Evolutionary conservation across 768 basidiomycete genomes (phyloP), one percentile per base, ranked within the genome.

Genomic region (Rhodosporidiobolus odoratus): DNA sequence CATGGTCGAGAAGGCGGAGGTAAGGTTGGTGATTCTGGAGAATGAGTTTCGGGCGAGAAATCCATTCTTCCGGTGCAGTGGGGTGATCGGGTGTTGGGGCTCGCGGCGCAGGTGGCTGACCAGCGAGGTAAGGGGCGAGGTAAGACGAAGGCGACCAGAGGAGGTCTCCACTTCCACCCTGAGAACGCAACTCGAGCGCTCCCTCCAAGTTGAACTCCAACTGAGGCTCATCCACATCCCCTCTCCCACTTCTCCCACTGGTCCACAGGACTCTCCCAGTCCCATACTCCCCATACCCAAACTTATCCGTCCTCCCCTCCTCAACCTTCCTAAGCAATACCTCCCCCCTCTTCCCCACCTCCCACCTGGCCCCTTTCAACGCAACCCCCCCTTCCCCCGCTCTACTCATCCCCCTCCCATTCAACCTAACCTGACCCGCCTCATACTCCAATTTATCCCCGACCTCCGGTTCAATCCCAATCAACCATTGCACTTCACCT

Each of bases 391-490:
- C 70, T 35, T 75, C 65, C 21, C 73, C 69, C 12, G 65, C 54
- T 12, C 65, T 45, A 16, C 61, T 60, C 35, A 58, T 21, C 5
- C 72, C 64, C 23, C 37, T 35, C 60, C 48, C 41, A 21, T 68
- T 53, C n/a, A 74, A 27, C 21, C 25, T 23, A 23, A 74, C 50
- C 54, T 75, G 74, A 4, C 70, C 72, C 7, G 58, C 66, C 64
- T 73, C 72, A 59, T 74, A 78, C 43, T 63, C 58, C n/a, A 75
- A 21, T 41, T 66, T 64, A n/a, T 68, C 62, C n/a, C 76, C 69
- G 17, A 65, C 58, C 21, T 75, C 75, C 23, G 73, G 70, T 45
- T 74, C 72, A 38, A 75, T 69, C n/a, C 77, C 77, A 57, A 76
- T 76, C 34, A 78, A 59, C 65, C 62, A 78, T 45, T 69, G 61